Evolutionary conservation across 306 rosid genomes (phyloP).

Genomic region (Cucumis melo): DNA sequence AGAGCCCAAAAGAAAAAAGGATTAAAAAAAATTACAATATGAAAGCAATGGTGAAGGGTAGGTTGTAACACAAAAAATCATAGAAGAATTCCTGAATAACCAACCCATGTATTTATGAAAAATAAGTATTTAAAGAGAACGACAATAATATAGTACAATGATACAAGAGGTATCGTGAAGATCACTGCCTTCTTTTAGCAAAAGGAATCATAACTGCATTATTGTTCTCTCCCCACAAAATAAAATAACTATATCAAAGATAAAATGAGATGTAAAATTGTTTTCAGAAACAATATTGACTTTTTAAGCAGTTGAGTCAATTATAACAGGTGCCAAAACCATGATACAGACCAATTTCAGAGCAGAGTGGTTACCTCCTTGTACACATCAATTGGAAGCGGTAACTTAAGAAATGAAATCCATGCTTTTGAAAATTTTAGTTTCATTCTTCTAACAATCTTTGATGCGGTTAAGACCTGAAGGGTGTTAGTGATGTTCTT

Average conservation of each 20-base stretch:
- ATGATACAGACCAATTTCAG: background rate
- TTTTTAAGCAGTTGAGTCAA: background rate
- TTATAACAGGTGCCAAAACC: background rate
- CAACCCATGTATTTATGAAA: background rate
- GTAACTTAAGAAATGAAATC: conserved; percentile 62
- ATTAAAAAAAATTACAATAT: background rate
- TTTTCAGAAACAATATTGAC: background rate
- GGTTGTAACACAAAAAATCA: background rate
- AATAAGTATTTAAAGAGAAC: background rate
- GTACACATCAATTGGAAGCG: conserved; percentile 81
- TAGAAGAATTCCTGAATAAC: background rate
- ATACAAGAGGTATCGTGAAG: background rate
- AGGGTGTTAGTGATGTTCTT: conserved; percentile 9
- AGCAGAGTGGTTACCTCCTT: conserved; percentile 59
- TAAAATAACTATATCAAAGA: background rate
- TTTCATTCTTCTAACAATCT: conserved; percentile 50
- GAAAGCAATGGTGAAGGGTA: background rate
- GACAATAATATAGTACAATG: background rate
- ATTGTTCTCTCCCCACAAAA: background rate
- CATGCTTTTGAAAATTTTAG: conserved; percentile 85
- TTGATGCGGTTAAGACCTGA: conserved; percentile 45
- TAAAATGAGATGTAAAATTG: background rate
- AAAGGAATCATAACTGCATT: background rate
- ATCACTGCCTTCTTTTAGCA: background rate
- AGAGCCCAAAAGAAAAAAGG: background rate